phyloP scores from a whole-genome alignment of 352 stramenopile genomes.

The Globisporangium nodosum region DNA sequence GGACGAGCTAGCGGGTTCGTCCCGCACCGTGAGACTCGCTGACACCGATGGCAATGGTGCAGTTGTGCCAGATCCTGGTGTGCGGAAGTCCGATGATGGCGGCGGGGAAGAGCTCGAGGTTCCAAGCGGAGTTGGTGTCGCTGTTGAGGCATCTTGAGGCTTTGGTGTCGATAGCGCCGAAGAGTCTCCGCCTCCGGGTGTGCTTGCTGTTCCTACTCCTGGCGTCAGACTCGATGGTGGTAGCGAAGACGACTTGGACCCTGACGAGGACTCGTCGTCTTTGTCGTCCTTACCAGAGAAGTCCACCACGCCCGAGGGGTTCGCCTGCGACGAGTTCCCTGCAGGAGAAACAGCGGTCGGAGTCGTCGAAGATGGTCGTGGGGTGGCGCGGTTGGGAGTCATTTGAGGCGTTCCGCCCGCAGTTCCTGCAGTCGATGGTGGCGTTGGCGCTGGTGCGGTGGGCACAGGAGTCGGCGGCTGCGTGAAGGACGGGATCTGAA shows the following conservation, averaged over 20 bases:
- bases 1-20: not conserved
- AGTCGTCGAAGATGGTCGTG: not conserved
- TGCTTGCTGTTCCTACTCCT: not conserved
- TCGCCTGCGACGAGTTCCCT: constrained; percentile 4
- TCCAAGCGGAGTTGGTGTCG: not conserved
- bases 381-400: constrained; percentile 1
- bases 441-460: constrained; percentile 2
- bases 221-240: not conserved
- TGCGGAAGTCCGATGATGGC: not conserved
- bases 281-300: constrained; percentile 1
- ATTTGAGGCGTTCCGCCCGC: not conserved
- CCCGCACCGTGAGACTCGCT: not conserved
- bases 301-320: not conserved
- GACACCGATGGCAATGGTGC: not conserved
- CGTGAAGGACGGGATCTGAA: not conserved
- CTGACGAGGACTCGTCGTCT: not conserved
- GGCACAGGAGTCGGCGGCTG: not conserved
- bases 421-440: not conserved
- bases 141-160: no score
- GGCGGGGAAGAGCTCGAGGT: not conserved
- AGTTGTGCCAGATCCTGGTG: not conserved
- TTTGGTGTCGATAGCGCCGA: not conserved
- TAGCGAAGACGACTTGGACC: not conserved
- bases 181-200: not conserved
- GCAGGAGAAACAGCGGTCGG: not conserved